A percentile compares a stretch with the other conserved stretches of the same genome.
These are phyloP conservation scores for Iberis pinnata DNA, from an alignment of 345 rosid species.

Conservation along the genomic window DNA sequence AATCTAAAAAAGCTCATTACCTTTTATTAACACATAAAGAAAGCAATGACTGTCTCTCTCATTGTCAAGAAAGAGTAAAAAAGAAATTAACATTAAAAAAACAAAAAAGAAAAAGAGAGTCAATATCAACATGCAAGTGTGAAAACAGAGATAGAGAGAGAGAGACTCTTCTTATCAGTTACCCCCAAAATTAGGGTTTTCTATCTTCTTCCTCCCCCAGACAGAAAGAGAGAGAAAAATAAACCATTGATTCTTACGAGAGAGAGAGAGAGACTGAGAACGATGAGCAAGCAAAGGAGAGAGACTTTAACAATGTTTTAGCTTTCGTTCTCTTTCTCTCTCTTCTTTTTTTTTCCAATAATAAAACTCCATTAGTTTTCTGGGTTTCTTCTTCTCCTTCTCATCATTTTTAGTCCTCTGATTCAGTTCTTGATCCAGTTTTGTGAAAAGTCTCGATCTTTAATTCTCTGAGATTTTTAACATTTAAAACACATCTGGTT, in stretches of 20 bases:
- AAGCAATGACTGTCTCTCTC: constrained; percentile 13
- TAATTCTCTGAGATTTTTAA: neutral
- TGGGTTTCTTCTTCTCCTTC: constrained; percentile 23
- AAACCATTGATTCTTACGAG: neutral
- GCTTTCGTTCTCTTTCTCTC: constrained; percentile 44
- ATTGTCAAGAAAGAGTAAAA: neutral
- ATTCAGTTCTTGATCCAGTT: constrained; percentile 14
- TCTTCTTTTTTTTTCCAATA: constrained; percentile 21
- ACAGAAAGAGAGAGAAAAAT: neutral
- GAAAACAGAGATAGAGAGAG: constrained; percentile 12
- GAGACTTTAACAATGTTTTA: constrained; percentile 24
- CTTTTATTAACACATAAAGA: too few species aligned
- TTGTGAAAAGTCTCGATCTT: constrained; percentile 1
- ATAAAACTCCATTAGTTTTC: constrained; percentile 20
- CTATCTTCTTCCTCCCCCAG: neutral
- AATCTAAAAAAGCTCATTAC: too few species aligned
- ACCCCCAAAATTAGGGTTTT: constrained; percentile 33
- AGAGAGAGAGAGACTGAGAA: constrained; percentile 66
- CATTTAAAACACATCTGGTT: neutral
- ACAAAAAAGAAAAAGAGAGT: neutral
- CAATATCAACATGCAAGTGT: constrained; percentile 28
- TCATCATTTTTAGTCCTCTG: constrained; percentile 2
- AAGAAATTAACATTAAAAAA: neutral
- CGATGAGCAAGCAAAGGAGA: constrained; percentile 40
- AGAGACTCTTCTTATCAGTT: constrained; percentile 1